Evolutionary conservation across 179 eudicot species (phyloP).

Genomic region (Corrigiola litoralis): DNA sequence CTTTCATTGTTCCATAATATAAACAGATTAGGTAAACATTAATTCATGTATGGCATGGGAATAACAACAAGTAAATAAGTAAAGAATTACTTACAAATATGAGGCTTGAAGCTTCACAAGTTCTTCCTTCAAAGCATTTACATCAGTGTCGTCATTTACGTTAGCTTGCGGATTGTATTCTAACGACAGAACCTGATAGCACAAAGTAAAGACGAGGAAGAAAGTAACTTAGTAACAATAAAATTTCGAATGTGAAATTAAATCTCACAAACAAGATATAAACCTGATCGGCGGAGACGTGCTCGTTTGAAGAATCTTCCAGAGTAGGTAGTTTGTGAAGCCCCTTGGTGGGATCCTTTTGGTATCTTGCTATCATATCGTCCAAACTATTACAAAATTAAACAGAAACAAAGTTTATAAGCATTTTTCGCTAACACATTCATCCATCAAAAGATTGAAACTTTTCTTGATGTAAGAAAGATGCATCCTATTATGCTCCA

Average conservation of each 20-base stretch:
- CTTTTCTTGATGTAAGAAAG: too few relatives aligned
- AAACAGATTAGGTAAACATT: too few relatives aligned
- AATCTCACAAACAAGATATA: too few relatives aligned
- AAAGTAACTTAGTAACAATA: not conserved
- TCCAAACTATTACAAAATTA: slow-evolving; percentile 15
- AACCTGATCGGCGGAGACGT: slow-evolving; percentile 18
- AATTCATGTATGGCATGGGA: too few relatives aligned
- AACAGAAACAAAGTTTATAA: too few relatives aligned
- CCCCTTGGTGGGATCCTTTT: not conserved
- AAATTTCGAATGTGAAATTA: not conserved
- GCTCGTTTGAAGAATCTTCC: slow-evolving; percentile 7
- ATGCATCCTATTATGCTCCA: too few relatives aligned
- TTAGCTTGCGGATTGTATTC: slow-evolving; percentile 14
- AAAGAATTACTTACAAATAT: slow-evolving; percentile 21
- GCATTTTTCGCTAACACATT: too few relatives aligned
- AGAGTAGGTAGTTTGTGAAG: slow-evolving; percentile 2
- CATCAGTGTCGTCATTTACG: too few relatives aligned
- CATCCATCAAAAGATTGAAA: too few relatives aligned
- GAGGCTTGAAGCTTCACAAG: slow-evolving; percentile 32
- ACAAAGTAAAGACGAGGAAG: not conserved
- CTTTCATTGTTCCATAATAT: too few relatives aligned
- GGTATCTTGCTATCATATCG: slow-evolving; percentile 10
- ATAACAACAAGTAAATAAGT: too few relatives aligned
- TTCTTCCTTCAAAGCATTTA: slow-evolving; percentile 42
- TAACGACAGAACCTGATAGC: slow-evolving; percentile 19